Base-by-base conservation (phyloP, 495 filamentous ascomycete genomes). In the Penicillium riverlandense region DNA sequence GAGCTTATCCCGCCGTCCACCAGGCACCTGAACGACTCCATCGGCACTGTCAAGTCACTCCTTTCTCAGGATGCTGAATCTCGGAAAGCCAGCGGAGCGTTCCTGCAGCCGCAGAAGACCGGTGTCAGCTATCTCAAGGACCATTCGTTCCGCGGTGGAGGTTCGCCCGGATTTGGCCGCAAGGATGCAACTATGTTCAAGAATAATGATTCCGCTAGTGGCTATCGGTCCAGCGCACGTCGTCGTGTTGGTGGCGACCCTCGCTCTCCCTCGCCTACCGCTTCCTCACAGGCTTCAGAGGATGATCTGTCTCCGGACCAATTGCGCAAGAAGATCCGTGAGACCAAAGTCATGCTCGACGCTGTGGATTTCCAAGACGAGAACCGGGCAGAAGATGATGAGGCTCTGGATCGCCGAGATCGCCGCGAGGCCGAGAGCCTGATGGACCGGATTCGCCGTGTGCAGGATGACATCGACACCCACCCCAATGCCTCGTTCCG, bases 141-240 rank as follows among this genome's bases (percentile, higher is more conserved):
- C 29, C 94, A 94, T 55, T 97, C 94, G 2, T 97, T 99, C 76
- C 80, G 82, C 40, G 55, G 57, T 32, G 74, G 74, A 34, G 69
- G 67, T 27, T 56, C 65, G 1, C 48, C 67, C 32, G 62, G 58
- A 6, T 43, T 47, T 38, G 65, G 66, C 30, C 84, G 90, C 33
- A 96, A 97, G 61, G 94, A 99, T 66, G 94, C 86, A 11, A 99
- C 94, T 1, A 82, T 96, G 36, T 99, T 90, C 66, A 91, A 91
- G 59, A 95, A 97, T 57, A 92, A 97, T 49, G 90, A 96, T 49
- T 82, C 84, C 38, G 66, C 75, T 46, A 76, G 90, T 40, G 90
- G 90, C 2, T 99, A 99, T 49, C 85, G 82, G 44, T 97, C 92
- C 7, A 96, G 91, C 60, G 94, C 94, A 40, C 84, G 94, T 47